Evolutionary conservation across 169 alveolate genomes (phyloP), one percentile per base, ranked within the genome.

Genomic region (Condylostoma magnum): DNA sequence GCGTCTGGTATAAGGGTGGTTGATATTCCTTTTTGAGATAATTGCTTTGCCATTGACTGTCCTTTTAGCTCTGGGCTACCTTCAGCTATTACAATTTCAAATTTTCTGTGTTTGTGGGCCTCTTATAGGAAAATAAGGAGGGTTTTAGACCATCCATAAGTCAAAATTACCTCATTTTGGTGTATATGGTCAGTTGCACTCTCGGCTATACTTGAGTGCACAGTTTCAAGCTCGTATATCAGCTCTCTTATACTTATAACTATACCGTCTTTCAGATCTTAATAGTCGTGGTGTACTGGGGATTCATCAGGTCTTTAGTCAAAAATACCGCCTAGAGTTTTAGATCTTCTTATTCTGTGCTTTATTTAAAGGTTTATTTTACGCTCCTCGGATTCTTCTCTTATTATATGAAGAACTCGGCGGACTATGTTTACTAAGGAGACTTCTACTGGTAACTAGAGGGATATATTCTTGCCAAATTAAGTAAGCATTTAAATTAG

Each of bases 81-180:
- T 36, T 81, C 90, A 48, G 68, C 78, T 27, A 82, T 86, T 25
- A 79, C 51, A 5, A 84, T 75, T 54, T 84, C 91, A 25, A 84
- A 79, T 28, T 70, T 50, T 57, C 65, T 75, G 37, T 79, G 56
- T 5, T 22, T 44, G 18, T 54, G 46, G 27, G 86, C 87, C 20
- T 46, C 76, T 33, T 50, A 41, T 58, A 85, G 71, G 60, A 85
- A 85, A 22, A 46, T 36, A 18, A 43, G 44, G 10, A 85, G 70
- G 43, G 85, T 76, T 10, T 37, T 48, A 41, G 83, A 66, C 28
- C 66, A 65, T 37, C 87, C 93, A 70, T 65, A 77, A 3, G 93
- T 85, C 10, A 85, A 46, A 30, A 85, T 78, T 27, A 69, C 80
- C 69, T 84, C 87, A n/a, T 77, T 72, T 15, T 31, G 20, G n/a